phyloP scores from a whole-genome alignment of 345 rosid genomes.

The Streptanthus diversifolius region DNA sequence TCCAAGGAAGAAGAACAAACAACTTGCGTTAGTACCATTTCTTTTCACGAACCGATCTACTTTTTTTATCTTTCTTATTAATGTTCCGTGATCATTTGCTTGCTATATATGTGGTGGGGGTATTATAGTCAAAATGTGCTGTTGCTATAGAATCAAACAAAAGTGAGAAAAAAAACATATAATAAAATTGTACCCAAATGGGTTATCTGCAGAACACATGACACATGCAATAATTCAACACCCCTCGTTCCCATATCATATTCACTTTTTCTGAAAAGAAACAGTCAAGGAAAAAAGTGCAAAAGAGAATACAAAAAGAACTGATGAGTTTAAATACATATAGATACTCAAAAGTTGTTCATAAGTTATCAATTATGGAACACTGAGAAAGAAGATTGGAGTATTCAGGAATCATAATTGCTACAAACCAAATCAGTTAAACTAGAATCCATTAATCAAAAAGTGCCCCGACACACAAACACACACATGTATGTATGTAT shows the following conservation, averaged over 20 bases:
- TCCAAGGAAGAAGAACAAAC: conserved; percentile 41
- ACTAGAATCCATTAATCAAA: conserved; percentile 27
- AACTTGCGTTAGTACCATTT: conserved; percentile 33
- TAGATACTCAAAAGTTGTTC: conserved; percentile 24
- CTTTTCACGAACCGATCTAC: conserved; percentile 30
- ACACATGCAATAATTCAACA: conserved; percentile 41
- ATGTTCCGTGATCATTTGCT: conserved; percentile 19
- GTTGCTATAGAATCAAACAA: conserved; percentile 35
- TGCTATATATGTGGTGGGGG: conserved; percentile 15
- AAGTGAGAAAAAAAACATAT: conserved; percentile 13
- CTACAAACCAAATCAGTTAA: conserved; percentile 30
- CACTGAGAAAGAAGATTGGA: conserved; percentile 22
- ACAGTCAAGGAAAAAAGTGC: conserved; percentile 30
- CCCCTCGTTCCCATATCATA: conserved; percentile 6
- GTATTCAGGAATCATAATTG: conserved; percentile 20
- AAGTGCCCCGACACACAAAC: conserved; percentile 15
- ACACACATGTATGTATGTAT: conserved; percentile 23
- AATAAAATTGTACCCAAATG: conserved; percentile 26
- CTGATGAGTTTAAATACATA: conserved; percentile 8
- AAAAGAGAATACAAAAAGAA: conserved; percentile 15
- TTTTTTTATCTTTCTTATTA: background rate
- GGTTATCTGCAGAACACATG: conserved; percentile 33
- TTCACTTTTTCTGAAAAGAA: conserved; percentile 29
- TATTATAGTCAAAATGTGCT: conserved; percentile 38
- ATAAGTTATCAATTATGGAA: conserved; percentile 25